Percentiles rank a stretch among this genome's conserved stretches.
Evolutionary conservation across 1,284 basidiomycete species (phyloP).

Genomic region (Pyrrhoderma noxium): DNA sequence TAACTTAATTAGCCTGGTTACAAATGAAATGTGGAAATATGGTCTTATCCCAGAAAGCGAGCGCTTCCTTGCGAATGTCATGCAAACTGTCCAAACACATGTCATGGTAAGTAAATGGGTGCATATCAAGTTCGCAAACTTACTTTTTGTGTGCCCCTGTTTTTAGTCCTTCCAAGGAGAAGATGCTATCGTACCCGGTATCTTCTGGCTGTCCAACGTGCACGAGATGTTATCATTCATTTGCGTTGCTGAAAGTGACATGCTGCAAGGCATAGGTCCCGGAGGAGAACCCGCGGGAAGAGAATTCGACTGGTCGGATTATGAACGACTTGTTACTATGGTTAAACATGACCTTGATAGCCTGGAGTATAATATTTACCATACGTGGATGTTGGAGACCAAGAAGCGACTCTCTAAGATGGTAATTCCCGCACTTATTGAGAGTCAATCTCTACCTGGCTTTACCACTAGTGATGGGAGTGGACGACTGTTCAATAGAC

Average conservation of each 20-base stretch:
- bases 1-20: conserved; percentile 96
- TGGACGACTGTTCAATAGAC: conserved; percentile 88
- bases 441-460: conserved; percentile 95
- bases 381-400: conserved; percentile 98
- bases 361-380: conserved; percentile 99
- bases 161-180: conserved; percentile 82
- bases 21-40: conserved; percentile 99
- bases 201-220: conserved; percentile 99
- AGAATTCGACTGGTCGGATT: conserved; percentile 95
- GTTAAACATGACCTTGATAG: conserved; percentile 99
- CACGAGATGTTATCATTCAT: conserved; percentile 99
- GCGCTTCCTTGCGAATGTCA: conserved; percentile 96
- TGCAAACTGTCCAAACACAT: conserved; percentile 96
- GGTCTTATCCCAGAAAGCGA: conserved; percentile 96
- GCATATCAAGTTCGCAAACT: conserved; percentile 30
- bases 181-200: conserved; percentile 92
- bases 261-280: conserved; percentile 95
- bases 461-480: conserved; percentile 95
- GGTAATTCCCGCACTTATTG: conserved; percentile 97
- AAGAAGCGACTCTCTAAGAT: conserved; percentile 97
- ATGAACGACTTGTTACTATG: conserved; percentile 92
- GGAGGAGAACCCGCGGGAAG: conserved; percentile 88
- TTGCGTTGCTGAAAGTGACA: conserved; percentile 96
- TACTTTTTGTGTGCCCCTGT: conserved; percentile 14
- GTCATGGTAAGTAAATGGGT: conserved; percentile 98